Conservation (phyloP, 2,329 filamentous ascomycete genomes). For the Fonsecaea nubica region DNA sequence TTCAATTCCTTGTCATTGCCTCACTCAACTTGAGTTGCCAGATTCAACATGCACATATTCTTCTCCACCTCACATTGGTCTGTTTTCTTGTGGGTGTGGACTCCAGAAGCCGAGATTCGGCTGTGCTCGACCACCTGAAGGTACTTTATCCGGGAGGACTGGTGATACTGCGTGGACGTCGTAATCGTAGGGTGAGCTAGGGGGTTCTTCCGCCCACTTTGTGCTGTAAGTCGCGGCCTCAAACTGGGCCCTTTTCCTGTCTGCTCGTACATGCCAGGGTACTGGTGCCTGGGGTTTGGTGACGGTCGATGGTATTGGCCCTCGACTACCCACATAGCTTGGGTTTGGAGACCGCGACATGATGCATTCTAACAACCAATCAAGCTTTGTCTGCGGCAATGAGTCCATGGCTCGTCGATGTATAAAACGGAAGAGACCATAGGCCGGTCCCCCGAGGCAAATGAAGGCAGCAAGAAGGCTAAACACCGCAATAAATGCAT, state of each 20-base stretch:
- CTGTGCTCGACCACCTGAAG: not conserved
- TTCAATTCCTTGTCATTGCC: not conserved
- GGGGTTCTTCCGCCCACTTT: not conserved
- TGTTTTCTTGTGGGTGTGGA: not conserved
- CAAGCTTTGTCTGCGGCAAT: conserved; percentile 30
- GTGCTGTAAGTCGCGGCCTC: conserved; percentile 9
- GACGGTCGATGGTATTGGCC: not conserved
- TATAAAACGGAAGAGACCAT: conserved; percentile 15
- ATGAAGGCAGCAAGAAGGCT: conserved; percentile 18
- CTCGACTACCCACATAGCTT: not conserved
- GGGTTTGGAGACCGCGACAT: not conserved
- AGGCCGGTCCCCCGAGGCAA: conserved; percentile 11
- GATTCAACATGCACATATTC: not conserved
- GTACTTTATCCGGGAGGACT: not conserved
- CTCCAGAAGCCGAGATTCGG: not conserved
- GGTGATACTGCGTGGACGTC: not conserved
- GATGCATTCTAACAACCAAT: conserved; percentile 28
- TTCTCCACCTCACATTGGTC: not conserved
- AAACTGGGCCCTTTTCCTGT: conserved; percentile 9
- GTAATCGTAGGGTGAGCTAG: not conserved
- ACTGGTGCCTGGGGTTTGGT: no score
- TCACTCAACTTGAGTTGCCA: not conserved
- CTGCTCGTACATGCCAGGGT: not conserved
- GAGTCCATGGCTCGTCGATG: conserved; percentile 12
- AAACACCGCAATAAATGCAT: conserved; percentile 18